phyloP scores from a whole-genome alignment of 1,284 basidiomycete genomes.

The Austroboletus novae-zelandiae region DNA sequence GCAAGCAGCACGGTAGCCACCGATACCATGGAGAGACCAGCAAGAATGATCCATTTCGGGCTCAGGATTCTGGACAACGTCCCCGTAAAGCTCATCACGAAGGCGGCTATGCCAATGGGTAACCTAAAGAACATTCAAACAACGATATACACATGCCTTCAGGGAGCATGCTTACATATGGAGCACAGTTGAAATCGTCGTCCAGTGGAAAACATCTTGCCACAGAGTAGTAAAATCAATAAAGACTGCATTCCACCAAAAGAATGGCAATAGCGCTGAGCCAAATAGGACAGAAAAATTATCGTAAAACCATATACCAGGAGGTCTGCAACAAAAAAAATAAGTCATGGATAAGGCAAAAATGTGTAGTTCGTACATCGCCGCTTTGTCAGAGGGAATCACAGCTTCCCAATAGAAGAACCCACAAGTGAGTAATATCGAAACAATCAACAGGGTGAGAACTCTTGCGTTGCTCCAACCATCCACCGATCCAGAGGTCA shows the following conservation, averaged over 20 bases:
- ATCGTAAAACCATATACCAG: conserved; percentile 38
- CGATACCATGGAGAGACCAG: conserved; percentile 38
- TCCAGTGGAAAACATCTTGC: conserved; percentile 38
- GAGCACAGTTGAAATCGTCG: conserved; percentile 30
- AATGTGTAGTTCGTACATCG: conserved; percentile 27
- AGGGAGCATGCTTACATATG: conserved; percentile 29
- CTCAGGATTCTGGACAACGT: conserved; percentile 38
- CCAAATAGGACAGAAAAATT: conserved; percentile 41
- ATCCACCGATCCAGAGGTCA: conserved; percentile 36
- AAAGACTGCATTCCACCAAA: conserved; percentile 38
- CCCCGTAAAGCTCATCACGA: conserved; percentile 39
- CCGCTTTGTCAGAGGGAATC: conserved; percentile 33
- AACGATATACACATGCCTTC: not conserved
- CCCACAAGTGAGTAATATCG: conserved; percentile 30
- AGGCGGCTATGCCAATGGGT: conserved; percentile 40
- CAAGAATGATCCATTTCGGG: conserved; percentile 46
- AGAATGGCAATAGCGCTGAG: conserved; percentile 36
- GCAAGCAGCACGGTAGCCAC: conserved; percentile 43
- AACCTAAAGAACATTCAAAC: conserved; percentile 33
- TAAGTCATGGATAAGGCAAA: not conserved
- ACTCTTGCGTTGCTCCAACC: conserved; percentile 39
- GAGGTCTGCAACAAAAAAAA: conserved; percentile 30
- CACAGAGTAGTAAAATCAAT: conserved; percentile 33
- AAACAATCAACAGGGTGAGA: conserved; percentile 36
- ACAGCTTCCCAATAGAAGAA: conserved; percentile 43